Evolutionary conservation across 805 yeast species (phyloP).

Genomic region (Danielozyma ontarioensis): DNA sequence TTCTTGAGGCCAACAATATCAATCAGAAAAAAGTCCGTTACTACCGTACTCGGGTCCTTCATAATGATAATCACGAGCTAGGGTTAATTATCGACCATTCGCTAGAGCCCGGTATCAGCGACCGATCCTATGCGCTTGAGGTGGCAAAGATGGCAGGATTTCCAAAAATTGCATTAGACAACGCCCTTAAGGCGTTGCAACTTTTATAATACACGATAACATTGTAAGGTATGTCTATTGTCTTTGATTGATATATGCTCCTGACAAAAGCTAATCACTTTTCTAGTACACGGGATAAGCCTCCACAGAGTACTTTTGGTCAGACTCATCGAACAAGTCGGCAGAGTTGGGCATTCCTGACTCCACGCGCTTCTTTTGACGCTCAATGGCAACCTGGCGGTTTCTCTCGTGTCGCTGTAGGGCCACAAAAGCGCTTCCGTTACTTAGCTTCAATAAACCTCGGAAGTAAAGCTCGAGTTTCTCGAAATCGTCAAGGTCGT

Average conservation of each 20-base stretch:
- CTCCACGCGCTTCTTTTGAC: not conserved
- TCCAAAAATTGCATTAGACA: slow-evolving; percentile 51
- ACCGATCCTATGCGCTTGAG: slow-evolving; percentile 68
- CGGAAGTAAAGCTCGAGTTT: slow-evolving; percentile 17
- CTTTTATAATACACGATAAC: not conserved
- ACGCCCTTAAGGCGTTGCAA: slow-evolving; percentile 40
- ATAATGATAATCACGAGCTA: slow-evolving; percentile 9
- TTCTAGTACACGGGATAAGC: not conserved
- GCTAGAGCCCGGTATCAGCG: slow-evolving; percentile 62
- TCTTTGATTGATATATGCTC: not conserved
- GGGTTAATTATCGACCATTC: slow-evolving; percentile 48
- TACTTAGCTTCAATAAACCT: slow-evolving; percentile 19
- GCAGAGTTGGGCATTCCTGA: not conserved
- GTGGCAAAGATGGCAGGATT: slow-evolving; percentile 79
- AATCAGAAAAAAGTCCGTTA: slow-evolving; percentile 22
- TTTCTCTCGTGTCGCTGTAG: slow-evolving; percentile 1
- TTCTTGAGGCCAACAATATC: slow-evolving; percentile 28
- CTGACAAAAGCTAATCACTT: too few species aligned
- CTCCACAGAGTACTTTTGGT: not conserved
- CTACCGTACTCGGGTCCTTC: slow-evolving; percentile 28
- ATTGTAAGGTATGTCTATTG: not conserved
- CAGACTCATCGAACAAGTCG: not conserved
- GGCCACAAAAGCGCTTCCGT: slow-evolving; percentile 13
- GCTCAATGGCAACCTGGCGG: not conserved
- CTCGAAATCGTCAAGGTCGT: slow-evolving; percentile 16